Percentiles rank a stretch among this genome's conserved stretches.
Evolutionary conservation across 768 basidiomycete genomes (phyloP).

Genomic region (Leccinellum rugosiceps): DNA sequence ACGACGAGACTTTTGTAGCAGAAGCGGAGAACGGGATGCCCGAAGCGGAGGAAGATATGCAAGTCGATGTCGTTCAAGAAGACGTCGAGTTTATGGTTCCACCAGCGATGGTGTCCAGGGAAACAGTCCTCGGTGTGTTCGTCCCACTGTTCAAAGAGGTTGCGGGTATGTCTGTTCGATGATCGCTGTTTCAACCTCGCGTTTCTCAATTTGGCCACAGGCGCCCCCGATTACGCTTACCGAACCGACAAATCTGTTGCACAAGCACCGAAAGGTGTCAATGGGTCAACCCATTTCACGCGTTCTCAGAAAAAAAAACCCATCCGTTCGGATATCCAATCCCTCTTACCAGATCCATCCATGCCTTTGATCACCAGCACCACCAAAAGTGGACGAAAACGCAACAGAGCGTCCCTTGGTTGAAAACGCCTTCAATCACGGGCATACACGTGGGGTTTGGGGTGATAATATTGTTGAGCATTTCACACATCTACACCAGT

Average conservation of each 20-base stretch:
- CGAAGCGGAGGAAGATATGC: slow-evolving; percentile 45
- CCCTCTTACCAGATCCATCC: slow-evolving; percentile 11
- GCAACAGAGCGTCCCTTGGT: slow-evolving; percentile 30
- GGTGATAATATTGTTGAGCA: slow-evolving; percentile 25
- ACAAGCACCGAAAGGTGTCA: slow-evolving; percentile 13
- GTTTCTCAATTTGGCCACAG: slow-evolving; percentile 14
- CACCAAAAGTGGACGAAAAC: slow-evolving; percentile 30
- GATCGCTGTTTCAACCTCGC: background rate
- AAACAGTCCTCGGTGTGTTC: slow-evolving; percentile 58
- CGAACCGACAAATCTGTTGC: slow-evolving; percentile 8
- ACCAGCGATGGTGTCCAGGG: slow-evolving; percentile 37
- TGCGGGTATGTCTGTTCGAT: slow-evolving; percentile 37
- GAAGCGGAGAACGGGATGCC: slow-evolving; percentile 24
- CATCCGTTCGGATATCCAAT: slow-evolving; percentile 10
- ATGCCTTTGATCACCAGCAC: slow-evolving; percentile 13
- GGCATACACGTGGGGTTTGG: slow-evolving; percentile 15
- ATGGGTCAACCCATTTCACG: slow-evolving; percentile 13
- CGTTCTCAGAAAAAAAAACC: slow-evolving; percentile 25
- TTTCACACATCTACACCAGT: slow-evolving; percentile 28
- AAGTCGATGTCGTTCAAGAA: slow-evolving; percentile 31
- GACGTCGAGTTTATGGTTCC: slow-evolving; percentile 10
- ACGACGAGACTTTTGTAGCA: slow-evolving; percentile 12
- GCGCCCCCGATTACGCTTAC: slow-evolving; percentile 23
- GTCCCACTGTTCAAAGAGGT: slow-evolving; percentile 58
- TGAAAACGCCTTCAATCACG: slow-evolving; percentile 17